Percentiles rank a stretch among this genome's conserved stretches.
These are phyloP conservation scores for Castanea sativa DNA, from an alignment of 306 rosid species.

Conservation along the genomic window DNA sequence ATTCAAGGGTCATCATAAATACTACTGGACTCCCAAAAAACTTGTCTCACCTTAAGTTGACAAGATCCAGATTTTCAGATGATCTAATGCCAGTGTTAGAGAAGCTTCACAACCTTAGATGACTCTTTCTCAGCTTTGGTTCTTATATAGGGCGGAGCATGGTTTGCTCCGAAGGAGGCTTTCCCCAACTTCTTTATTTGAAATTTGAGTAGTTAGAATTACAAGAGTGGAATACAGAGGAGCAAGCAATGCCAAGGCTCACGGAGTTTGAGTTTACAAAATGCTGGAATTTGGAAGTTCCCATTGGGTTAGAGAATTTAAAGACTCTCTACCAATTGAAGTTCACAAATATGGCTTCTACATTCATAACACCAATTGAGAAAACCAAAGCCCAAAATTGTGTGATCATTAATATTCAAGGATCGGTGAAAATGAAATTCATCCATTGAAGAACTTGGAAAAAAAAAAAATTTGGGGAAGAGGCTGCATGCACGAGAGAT, in stretches of 20 bases:
- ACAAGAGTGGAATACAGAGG: no score
- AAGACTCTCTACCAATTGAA: not conserved
- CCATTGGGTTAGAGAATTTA: not conserved
- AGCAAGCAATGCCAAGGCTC: not conserved
- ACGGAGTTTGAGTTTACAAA: not conserved
- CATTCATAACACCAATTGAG: no score
- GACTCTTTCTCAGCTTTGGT: not conserved
- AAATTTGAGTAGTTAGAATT: no score
- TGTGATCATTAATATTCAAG: no score
- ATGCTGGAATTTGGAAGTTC: not conserved
- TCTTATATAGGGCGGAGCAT: not conserved
- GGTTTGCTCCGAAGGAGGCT: not conserved
- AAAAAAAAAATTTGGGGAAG: no score
- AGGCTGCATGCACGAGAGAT: no score
- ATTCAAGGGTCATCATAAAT: no score
- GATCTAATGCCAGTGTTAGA: conserved; percentile 14
- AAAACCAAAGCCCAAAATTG: no score
- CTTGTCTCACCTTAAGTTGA: conserved; percentile 18
- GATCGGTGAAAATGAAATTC: no score
- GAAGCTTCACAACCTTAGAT: conserved; percentile 1
- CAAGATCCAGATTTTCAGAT: not conserved
- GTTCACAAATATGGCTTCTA: no score
- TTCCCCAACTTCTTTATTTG: conserved; percentile 6
- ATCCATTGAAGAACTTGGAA: no score
- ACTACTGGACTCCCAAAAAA: not conserved